Evolutionary conservation across 2,329 filamentous ascomycete species (phyloP), one percentile per base, ranked within the genome.

Genomic region (Myriangium duriaei): DNA sequence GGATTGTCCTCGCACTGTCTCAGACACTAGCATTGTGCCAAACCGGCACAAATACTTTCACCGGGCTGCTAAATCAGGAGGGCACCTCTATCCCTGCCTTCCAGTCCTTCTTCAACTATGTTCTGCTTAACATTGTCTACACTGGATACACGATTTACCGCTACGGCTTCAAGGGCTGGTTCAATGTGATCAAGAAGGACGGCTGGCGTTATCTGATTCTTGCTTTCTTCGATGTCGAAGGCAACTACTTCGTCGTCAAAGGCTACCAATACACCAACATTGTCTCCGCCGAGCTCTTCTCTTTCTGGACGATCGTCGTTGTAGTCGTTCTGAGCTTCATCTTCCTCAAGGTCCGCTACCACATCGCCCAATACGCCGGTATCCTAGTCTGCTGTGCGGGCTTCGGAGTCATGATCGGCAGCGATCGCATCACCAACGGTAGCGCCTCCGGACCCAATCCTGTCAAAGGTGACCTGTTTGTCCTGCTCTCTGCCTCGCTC

Each of bases 231-330:
- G 91, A 98, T 55, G 88, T 96, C 34, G 74, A 95, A 62, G 91
- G 91, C 44, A 98, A 98, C 64, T 98, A 95, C 68, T 96, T 96
- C 57, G 87, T 87, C 52, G 88, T 98, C 35, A 71, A 95, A 34
- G 91, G 88, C 4, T 98, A 96, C 65, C 73, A 81, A 42, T 78
- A 92, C 67, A 94, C 88, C 39, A 95, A 87, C 52, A 80, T 95
- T 50, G 71, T 96, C 34, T 91, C 81, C 13, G 86, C 86, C 11
- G 87, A 96, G 68, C 72, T 98, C 37, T 85, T 98, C 64, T 95
- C 95, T 69, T 96, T 96, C 65, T 96, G 88, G 88, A 83, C 87
- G 50, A 96, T 98, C 49, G 83, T 93, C 35, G 78, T 88, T 45
- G 91, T 98, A 14, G 85, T 96, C 13, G 55, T 81, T 44, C 64